Evolutionary conservation across 495 filamentous ascomycete genomes (phyloP).

Genomic region (Neurospora sublineolata): DNA sequence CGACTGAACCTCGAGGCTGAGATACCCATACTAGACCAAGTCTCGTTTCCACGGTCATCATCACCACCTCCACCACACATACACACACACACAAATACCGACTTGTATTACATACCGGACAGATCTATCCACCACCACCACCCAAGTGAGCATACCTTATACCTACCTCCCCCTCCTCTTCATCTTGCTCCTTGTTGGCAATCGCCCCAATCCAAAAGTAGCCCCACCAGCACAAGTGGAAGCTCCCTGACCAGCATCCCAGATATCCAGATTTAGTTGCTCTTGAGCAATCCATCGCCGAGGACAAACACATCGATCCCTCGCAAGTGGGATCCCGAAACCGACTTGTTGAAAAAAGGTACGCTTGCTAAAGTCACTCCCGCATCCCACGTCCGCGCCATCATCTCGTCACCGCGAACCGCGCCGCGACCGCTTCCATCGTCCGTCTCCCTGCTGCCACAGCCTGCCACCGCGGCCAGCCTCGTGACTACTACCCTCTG

Average conservation of each 20-base stretch:
- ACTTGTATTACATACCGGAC: not conserved
- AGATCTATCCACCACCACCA: not conserved
- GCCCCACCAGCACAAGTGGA: slow-evolving; percentile 39
- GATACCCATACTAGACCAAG: not conserved
- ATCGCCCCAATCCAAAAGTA: slow-evolving; percentile 28
- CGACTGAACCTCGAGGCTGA: not conserved
- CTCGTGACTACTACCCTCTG: slow-evolving; percentile 1
- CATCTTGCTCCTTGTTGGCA: slow-evolving; percentile 12
- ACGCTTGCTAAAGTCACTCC: slow-evolving; percentile 16
- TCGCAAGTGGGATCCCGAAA: slow-evolving; percentile 87
- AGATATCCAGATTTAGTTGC: slow-evolving; percentile 85
- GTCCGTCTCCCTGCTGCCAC: not conserved
- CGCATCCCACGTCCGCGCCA: not conserved
- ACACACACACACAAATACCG: not conserved
- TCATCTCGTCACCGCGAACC: not conserved
- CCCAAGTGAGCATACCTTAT: not conserved
- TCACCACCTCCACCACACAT: not conserved
- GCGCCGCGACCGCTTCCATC: not conserved
- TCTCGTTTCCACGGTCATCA: not conserved
- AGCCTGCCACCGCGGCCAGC: not conserved
- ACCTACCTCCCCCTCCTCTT: not conserved
- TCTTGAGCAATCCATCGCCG: slow-evolving; percentile 81
- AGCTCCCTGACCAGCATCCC: slow-evolving; percentile 71
- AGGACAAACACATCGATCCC: slow-evolving; percentile 64
- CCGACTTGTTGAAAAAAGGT: slow-evolving; percentile 84